phyloP scores from a whole-genome alignment of 768 basidiomycete genomes.

The Trametes villosa region DNA sequence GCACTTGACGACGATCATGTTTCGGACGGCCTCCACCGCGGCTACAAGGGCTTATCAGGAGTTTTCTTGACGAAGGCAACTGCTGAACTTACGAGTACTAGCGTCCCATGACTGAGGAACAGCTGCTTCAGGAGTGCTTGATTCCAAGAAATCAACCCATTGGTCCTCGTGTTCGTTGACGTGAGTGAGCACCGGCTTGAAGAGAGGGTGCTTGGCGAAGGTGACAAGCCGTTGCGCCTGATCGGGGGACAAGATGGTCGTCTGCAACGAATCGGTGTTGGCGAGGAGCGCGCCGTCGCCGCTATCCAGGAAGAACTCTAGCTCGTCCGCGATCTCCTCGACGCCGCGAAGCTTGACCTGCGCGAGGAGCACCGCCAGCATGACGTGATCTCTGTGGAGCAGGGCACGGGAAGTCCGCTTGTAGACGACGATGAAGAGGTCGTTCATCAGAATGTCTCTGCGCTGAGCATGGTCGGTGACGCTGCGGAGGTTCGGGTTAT shows the following conservation, averaged over 20 bases:
- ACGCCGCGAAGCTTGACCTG: slow-evolving; percentile 84
- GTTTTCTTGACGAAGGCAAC: background rate
- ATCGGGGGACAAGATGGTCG: slow-evolving; percentile 62
- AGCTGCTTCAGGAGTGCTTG: slow-evolving; percentile 63
- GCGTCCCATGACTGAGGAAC: slow-evolving; percentile 84
- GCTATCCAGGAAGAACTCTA: slow-evolving; percentile 92
- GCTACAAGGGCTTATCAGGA: slow-evolving; percentile 45
- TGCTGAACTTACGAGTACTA: slow-evolving; percentile 66
- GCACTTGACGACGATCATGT: slow-evolving; percentile 83
- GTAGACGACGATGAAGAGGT: slow-evolving; percentile 89
- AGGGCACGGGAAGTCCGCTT: slow-evolving; percentile 89
- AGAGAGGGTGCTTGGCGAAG: slow-evolving; percentile 73
- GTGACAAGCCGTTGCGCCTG: slow-evolving; percentile 69
- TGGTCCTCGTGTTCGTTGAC: slow-evolving; percentile 61
- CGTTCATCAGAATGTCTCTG: slow-evolving; percentile 79
- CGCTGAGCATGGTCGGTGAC: slow-evolving; percentile 75
- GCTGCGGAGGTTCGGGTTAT: slow-evolving; percentile 87
- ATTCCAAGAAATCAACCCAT: slow-evolving; percentile 76
- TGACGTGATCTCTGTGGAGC: slow-evolving; percentile 86
- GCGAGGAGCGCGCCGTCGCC: slow-evolving; percentile 64
- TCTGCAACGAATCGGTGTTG: slow-evolving; percentile 41
- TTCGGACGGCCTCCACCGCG: slow-evolving; percentile 73
- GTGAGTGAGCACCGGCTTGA: slow-evolving; percentile 74
- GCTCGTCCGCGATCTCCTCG: slow-evolving; percentile 81
- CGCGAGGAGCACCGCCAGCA: slow-evolving; percentile 88